Conservation (phyloP, 2,329 filamentous ascomycete species). For the Trichoderma koningiopsis region DNA sequence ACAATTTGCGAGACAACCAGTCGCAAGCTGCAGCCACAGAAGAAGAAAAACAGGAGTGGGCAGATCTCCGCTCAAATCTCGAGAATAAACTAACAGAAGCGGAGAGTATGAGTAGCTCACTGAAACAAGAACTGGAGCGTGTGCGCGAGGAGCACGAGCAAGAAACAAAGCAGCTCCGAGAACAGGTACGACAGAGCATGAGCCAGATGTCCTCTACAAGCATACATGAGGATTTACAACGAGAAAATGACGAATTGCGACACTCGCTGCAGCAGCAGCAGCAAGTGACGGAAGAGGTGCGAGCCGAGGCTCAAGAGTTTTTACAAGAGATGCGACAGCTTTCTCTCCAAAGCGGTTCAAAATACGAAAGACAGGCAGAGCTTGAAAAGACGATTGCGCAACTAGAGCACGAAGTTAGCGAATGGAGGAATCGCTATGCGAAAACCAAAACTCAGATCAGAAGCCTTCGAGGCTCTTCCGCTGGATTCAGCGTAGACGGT, state of each 20-base stretch:
- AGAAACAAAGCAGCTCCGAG: conserved; percentile 63
- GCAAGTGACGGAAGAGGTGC: conserved; percentile 82
- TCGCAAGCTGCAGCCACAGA: conserved; percentile 54
- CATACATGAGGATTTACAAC: conserved; percentile 59
- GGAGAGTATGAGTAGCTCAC: conserved; percentile 73
- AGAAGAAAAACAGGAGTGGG: conserved; percentile 71
- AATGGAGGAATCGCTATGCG: conserved; percentile 90
- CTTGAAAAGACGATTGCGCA: conserved; percentile 73
- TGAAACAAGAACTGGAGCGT: conserved; percentile 77
- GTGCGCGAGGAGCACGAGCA: conserved; percentile 68
- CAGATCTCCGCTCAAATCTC: conserved; percentile 64
- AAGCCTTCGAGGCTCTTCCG: conserved; percentile 76
- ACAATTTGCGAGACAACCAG: conserved; percentile 58
- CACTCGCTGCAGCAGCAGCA: conserved; percentile 71
- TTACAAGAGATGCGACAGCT: conserved; percentile 86
- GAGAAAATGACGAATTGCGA: conserved; percentile 70
- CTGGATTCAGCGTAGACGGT: conserved; percentile 69
- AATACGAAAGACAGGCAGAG: conserved; percentile 79
- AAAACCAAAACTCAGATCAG: conserved; percentile 85
- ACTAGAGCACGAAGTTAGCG: conserved; percentile 79
- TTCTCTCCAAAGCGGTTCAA: conserved; percentile 75
- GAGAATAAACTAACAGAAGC: conserved; percentile 75
- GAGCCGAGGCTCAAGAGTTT: conserved; percentile 79
- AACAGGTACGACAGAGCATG: conserved; percentile 51
- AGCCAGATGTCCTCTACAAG: conserved; percentile 33